phyloP scores from a whole-genome alignment of 257 asterid genomes.

The Solanum sitiens region DNA sequence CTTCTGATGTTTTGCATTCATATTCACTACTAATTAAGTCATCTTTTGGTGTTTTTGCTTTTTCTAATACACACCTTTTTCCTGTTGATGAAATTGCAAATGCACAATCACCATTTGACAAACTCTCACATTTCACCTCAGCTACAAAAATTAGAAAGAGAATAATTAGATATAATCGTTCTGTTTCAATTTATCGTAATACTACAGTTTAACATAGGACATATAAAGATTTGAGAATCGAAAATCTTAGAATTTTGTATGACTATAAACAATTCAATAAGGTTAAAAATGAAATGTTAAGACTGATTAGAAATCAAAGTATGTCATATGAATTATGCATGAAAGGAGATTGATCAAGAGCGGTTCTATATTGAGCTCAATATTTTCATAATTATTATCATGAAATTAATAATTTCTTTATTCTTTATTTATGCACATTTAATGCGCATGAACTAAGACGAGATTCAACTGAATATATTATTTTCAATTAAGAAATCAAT shows the following conservation, averaged over 20 bases:
- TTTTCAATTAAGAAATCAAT: background rate
- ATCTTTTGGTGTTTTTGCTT: constrained; percentile 10
- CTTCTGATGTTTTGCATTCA: constrained; percentile 74
- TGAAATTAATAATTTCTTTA: background rate
- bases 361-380: no score
- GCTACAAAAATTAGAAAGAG: constrained; percentile 13
- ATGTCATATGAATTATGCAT: no score
- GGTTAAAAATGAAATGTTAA: background rate
- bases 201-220: no score
- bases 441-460: background rate
- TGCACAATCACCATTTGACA: constrained; percentile 47
- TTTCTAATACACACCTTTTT: constrained; percentile 79
- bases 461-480: background rate
- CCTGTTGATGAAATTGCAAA: constrained; percentile 77
- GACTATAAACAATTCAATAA: rapidly evolving
- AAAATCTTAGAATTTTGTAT: no score
- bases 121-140: constrained; percentile 62
- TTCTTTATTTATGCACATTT: background rate
- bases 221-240: no score
- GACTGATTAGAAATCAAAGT: no score
- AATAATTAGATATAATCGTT: background rate
- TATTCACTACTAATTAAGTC: constrained; percentile 18
- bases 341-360: background rate
- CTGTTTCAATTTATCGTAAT: no score
- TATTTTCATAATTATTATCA: no score